phyloP scores from a whole-genome alignment of 2,329 filamentous ascomycete species.

The Colletotrichum tabaci region DNA sequence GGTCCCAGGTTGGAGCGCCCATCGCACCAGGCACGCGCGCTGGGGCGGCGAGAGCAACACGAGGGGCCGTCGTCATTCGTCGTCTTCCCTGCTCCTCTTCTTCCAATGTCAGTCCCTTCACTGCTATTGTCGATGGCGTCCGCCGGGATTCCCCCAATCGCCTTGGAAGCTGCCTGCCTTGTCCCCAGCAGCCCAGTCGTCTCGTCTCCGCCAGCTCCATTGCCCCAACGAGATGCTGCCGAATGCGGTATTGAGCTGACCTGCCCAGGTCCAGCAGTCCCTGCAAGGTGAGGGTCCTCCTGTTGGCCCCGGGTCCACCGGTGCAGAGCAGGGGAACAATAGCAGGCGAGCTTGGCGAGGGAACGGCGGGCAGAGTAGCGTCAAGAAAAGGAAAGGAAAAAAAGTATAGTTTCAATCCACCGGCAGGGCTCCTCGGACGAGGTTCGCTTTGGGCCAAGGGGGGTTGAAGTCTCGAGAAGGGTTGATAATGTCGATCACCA shows the following conservation, averaged over 20 bases:
- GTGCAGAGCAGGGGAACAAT: constrained; percentile 10
- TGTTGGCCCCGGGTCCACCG: constrained; percentile 31
- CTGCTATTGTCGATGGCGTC: constrained; percentile 17
- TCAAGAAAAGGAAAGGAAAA: constrained; percentile 5
- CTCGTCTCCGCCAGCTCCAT: constrained; percentile 19
- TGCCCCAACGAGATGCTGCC: constrained; percentile 30
- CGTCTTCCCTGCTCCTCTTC: constrained; percentile 2
- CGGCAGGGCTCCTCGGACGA: constrained; percentile 28
- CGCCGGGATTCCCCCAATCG: constrained; percentile 27
- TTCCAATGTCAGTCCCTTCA: not conserved
- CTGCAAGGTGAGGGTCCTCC: constrained; percentile 21
- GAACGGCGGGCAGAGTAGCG: constrained; percentile 17
- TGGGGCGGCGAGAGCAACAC: not conserved
- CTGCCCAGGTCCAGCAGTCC: constrained; percentile 14
- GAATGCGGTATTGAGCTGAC: constrained; percentile 36
- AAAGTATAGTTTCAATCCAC: constrained; percentile 23
- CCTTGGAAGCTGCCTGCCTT: constrained; percentile 14
- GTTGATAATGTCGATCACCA: constrained; percentile 37
- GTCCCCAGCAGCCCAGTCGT: constrained; percentile 4
- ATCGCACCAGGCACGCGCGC: constrained; percentile 27
- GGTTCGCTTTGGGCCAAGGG: not conserved
- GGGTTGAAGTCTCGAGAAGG: constrained; percentile 19
- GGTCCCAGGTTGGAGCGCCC: constrained; percentile 24
- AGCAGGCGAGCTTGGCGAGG: not conserved
- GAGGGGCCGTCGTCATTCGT: constrained; percentile 4